Conservation (phyloP, 441 rosid species). For the Populus hybrid region DNA sequence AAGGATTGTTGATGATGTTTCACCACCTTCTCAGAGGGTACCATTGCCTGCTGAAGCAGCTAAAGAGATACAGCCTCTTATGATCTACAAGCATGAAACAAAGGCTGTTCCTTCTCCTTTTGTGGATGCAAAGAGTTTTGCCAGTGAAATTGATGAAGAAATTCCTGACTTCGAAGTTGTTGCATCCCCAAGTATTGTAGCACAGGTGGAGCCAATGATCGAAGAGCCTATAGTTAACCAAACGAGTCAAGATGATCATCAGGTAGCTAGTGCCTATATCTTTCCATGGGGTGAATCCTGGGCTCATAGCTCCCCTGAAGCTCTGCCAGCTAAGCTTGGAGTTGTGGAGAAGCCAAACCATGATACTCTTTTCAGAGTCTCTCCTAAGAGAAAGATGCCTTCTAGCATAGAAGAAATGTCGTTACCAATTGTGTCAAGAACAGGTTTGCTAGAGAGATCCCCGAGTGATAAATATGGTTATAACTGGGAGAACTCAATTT, state of each 20-base stretch:
- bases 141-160: conserved; percentile 37
- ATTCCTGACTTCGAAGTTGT: conserved; percentile 37
- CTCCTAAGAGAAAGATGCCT: conserved; percentile 32
- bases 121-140: conserved; percentile 27
- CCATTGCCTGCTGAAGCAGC: conserved; percentile 32
- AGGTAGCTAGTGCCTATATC: conserved; percentile 25
- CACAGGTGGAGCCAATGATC: conserved; percentile 27
- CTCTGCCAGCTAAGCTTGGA: conserved; percentile 30
- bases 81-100: conserved; percentile 29
- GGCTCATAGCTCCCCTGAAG: conserved; percentile 37
- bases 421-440: conserved; percentile 32
- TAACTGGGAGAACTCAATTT: conserved; percentile 29
- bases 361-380: conserved; percentile 23
- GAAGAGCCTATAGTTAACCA: conserved; percentile 31
- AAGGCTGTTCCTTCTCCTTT: conserved; percentile 30
- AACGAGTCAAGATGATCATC: conserved; percentile 29
- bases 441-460: conserved; percentile 37
- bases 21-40: conserved; percentile 29
- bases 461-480: conserved; percentile 23
- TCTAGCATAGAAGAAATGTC: conserved; percentile 36
- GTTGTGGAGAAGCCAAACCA: conserved; percentile 32
- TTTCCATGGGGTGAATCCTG: conserved; percentile 37
- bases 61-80: conserved; percentile 32
- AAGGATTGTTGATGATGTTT: conserved; percentile 66
- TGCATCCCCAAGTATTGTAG: conserved; percentile 37